Base-by-base conservation (phyloP, 2,329 filamentous ascomycete species). In the Fonsecaea nubica region DNA sequence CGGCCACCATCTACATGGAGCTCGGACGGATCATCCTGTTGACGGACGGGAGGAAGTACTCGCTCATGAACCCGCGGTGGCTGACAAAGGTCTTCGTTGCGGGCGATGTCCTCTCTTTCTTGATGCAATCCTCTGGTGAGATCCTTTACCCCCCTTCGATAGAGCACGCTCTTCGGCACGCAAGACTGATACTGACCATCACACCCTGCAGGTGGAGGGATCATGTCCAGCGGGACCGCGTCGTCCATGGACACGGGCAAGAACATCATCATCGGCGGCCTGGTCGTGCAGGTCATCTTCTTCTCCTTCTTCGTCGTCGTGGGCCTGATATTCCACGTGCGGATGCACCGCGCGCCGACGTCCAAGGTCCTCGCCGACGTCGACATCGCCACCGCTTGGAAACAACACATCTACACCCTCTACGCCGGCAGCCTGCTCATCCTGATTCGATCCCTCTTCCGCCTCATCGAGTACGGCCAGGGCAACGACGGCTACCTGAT, bases 201-300 rank as follows among this genome's bases (percentile, higher is more conserved):
- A n/a, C 12, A 30, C n/a, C n/a, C 18, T 59, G 18, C 35, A 66
- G 64, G 64, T n/a, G 65, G 65, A 8, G 62, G 65, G 5, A 60
- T 67, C 40, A 67, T 64, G 62, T 40, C 65, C 30, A n/a, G 52
- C 38, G 15, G 15, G 10, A 42, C 70, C 3, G 62, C 72, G 3
- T 69, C 71, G 0, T 69, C 71, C 13, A 70, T 74, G 1, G 53
- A 57, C 12, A 74, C 75, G 66, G 67, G 74, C 0, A 81, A 81
- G 3, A 78, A 84, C 70, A 81, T 84, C 64, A 86, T 74, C 56
- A 75, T 77, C 71, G 76, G 67, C 10, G 77, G 77, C 6, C 74
- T 78, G 33, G 75, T 72, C 15, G 68, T 89, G 10, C 87, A 89
- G 71, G 75, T 88, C 32, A 76, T 80, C 13, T 82, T 88, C 35